Evolutionary conservation across 192 early-diverging fungal genomes (phyloP).

Genomic region (Coemansia pectinata): DNA sequence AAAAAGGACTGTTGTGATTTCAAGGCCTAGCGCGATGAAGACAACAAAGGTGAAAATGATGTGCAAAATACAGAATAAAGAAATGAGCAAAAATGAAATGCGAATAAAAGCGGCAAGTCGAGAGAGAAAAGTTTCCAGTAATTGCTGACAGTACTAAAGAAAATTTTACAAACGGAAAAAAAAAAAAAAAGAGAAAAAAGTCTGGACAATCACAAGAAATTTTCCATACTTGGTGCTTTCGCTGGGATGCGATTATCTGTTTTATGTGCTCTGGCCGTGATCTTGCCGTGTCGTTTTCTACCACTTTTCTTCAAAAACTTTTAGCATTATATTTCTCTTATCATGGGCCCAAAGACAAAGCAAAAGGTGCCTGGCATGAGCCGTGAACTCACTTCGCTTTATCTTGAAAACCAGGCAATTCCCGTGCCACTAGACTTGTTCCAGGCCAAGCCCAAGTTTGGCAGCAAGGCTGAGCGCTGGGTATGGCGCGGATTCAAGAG

Average conservation of each 20-base stretch:
- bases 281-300: neutral
- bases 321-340: neutral
- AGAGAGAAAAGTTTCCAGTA: conserved; percentile 9
- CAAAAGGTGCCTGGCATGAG: conserved; percentile 32
- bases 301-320: conserved; percentile 2
- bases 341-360: conserved; percentile 34
- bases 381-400: conserved; percentile 49
- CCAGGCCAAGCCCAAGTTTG: conserved; percentile 72
- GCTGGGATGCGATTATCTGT: neutral
- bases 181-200: conserved; percentile 10
- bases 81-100: neutral
- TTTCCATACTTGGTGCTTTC: neutral
- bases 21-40: neutral
- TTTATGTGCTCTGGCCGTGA: too few species aligned
- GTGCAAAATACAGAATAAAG: neutral
- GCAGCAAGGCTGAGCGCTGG: conserved; percentile 69
- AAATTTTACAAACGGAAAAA: conserved; percentile 10
- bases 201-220: neutral
- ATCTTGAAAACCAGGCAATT: conserved; percentile 46
- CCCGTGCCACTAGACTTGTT: conserved; percentile 48
- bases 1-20: neutral
- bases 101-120: neutral
- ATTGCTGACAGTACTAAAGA: neutral
- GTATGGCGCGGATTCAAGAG: conserved; percentile 65
- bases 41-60: neutral